phyloP scores from a whole-genome alignment of 2,329 filamentous ascomycete genomes.

The Clarireedia sp. region DNA sequence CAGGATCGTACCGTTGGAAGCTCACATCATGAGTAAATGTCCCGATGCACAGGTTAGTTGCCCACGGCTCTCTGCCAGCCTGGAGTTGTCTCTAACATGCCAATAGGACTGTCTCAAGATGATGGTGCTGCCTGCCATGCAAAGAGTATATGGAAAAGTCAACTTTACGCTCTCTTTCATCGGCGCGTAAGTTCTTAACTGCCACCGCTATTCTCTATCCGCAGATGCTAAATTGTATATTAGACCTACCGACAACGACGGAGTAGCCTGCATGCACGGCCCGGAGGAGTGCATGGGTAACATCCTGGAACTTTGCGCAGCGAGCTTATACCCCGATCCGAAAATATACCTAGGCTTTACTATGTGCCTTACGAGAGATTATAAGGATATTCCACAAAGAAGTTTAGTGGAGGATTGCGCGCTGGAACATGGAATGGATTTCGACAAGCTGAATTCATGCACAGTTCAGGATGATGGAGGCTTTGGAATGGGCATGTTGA shows the following conservation, averaged over 20 bases:
- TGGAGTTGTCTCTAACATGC: neutral
- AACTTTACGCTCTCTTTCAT: slow-evolving; percentile 90
- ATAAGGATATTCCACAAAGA: slow-evolving; percentile 66
- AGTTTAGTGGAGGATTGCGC: slow-evolving; percentile 81
- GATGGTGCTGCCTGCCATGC: slow-evolving; percentile 80
- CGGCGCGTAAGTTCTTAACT: slow-evolving; percentile 43
- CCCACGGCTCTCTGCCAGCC: neutral
- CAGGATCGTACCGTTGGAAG: slow-evolving; percentile 67
- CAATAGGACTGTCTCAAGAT: slow-evolving; percentile 66
- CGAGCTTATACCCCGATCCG: slow-evolving; percentile 71
- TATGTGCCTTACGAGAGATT: slow-evolving; percentile 78
- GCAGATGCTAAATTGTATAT: neutral
- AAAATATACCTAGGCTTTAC: slow-evolving; percentile 89
- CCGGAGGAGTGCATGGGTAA: slow-evolving; percentile 87
- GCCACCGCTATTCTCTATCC: too few relatives aligned
- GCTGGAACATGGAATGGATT: slow-evolving; percentile 81
- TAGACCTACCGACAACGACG: slow-evolving; percentile 66
- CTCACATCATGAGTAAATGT: slow-evolving; percentile 96
- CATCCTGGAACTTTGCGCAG: slow-evolving; percentile 88
- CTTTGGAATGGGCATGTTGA: slow-evolving; percentile 58
- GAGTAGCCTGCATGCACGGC: slow-evolving; percentile 82
- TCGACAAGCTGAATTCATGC: slow-evolving; percentile 73
- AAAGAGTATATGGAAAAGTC: slow-evolving; percentile 71
- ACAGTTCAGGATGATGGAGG: slow-evolving; percentile 68
- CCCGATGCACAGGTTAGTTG: slow-evolving; percentile 64